Base-by-base conservation (phyloP, 2,329 filamentous ascomycete genomes). In the Arthroderma uncinatum region DNA sequence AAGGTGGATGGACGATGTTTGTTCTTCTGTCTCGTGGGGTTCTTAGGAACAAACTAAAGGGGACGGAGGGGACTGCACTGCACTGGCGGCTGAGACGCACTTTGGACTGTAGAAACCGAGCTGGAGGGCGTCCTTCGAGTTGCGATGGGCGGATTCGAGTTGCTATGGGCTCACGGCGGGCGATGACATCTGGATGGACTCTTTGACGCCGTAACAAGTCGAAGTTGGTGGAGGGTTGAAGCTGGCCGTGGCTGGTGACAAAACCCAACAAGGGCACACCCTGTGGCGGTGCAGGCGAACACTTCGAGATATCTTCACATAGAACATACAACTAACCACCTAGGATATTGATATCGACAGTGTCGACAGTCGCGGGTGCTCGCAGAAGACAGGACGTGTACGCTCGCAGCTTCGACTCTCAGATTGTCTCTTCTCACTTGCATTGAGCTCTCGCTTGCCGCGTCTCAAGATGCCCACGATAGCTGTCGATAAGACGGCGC, bases 401-500 rank as follows among this genome's bases (percentile, higher is more conserved):
- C 25, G 5, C 19, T 14, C 21, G 40, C 10, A 47, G 40, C 21
- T 14, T 47, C 21, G 25, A 25, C 21, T 4, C 40, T 47, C 40
- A 25, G 23, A n/a, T 47, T 47, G 40, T 47, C 21, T 47, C 9
- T 25, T 23, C 10, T 7, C 34, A 23, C 19, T 33, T 12, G 47
- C 25, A 33, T 50, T 53, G 40, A 28, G 25, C 56, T 19, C 34
- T 2, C 53, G 53, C 58, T n/a, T n/a, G n/a, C n/a, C n/a, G n/a
- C n/a, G n/a, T 67, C 64, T 70, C 73, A 82, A 72, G 60, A 96
- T 96, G 93, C 93, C 93, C 76, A 98, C 93, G 71, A 96, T 98
- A 67, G 81, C 86, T 66, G 91, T 97, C 66, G 88, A 97, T 79
- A 98, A 97, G 79, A 91, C 90, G 68, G 89, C 86, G 70, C 88